These are phyloP conservation scores for Xylaria arbuscula DNA, from an alignment of 2,329 filamentous ascomycete species.

Conservation along the genomic window DNA sequence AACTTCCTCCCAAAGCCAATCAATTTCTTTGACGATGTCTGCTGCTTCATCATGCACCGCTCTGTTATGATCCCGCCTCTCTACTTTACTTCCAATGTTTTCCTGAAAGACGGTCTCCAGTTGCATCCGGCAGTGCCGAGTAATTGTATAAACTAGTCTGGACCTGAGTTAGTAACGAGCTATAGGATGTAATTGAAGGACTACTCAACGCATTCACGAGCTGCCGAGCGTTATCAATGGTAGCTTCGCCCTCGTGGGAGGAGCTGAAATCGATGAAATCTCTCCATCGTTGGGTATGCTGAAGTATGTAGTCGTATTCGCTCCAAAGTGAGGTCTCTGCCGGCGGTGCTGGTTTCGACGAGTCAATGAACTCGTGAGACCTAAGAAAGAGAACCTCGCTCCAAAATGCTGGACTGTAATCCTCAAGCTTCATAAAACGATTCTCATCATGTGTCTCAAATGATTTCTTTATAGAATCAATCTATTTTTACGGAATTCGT, in stretches of 20 bases:
- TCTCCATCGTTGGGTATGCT: slow-evolving; percentile 33
- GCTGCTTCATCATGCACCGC: slow-evolving; percentile 27
- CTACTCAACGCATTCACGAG: slow-evolving; percentile 46
- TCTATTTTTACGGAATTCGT: slow-evolving; percentile 18
- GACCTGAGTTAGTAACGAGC: slow-evolving; percentile 14
- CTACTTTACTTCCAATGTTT: neutral
- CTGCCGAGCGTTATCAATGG: slow-evolving; percentile 42
- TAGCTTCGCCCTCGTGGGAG: slow-evolving; percentile 4
- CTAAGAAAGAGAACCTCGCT: slow-evolving; percentile 26
- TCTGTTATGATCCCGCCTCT: slow-evolving; percentile 21
- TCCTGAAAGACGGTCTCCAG: slow-evolving; percentile 34
- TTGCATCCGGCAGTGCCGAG: slow-evolving; percentile 31
- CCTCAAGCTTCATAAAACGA: neutral
- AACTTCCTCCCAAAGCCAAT: slow-evolving; percentile 51
- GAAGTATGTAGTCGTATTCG: slow-evolving; percentile 33
- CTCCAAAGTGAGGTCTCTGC: slow-evolving; percentile 17
- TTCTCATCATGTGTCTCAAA: slow-evolving; percentile 14
- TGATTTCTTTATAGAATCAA: slow-evolving; percentile 19
- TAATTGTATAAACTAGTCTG: slow-evolving; percentile 36
- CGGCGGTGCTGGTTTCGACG: neutral
- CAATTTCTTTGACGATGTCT: slow-evolving; percentile 46
- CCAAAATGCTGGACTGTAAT: slow-evolving; percentile 9
- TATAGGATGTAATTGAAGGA: neutral
- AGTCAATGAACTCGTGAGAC: slow-evolving; percentile 6
- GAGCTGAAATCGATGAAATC: slow-evolving; percentile 18